Evolutionary conservation across 192 early-diverging fungal species (phyloP).

Genomic region (Rhizophagus prolifer): DNA sequence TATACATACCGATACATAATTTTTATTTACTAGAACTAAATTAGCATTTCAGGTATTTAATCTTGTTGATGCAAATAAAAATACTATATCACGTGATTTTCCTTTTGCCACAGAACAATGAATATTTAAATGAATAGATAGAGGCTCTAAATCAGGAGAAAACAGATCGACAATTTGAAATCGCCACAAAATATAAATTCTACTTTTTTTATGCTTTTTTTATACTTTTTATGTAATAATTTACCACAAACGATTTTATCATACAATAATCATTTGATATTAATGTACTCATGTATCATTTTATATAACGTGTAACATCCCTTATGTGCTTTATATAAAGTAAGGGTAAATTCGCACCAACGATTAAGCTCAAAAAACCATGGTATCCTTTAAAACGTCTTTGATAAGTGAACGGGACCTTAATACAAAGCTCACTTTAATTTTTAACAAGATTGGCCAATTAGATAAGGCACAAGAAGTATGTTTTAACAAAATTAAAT

Average conservation of each 20-base stretch:
- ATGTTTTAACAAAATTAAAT: neutral
- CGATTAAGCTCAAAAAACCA: neutral
- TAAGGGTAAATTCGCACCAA: neutral
- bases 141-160: neutral
- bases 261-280: neutral
- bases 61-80: neutral
- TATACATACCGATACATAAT: neutral
- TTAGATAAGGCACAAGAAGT: slow-evolving; percentile 66
- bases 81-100: neutral
- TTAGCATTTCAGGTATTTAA: neutral
- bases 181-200: neutral
- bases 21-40: neutral
- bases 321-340: neutral
- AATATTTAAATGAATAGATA: neutral
- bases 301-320: too few species aligned
- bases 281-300: neutral
- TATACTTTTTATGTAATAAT: too few species aligned
- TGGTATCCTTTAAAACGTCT: neutral
- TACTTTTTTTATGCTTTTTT: too few species aligned
- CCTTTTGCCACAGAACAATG: neutral
- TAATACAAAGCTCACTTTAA: slow-evolving; percentile 60
- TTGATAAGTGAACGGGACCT: slow-evolving; percentile 53
- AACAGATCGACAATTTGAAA: neutral
- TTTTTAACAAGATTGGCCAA: slow-evolving; percentile 74
- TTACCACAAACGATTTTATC: too few species aligned